Percentiles rank a stretch among this genome's conserved stretches.
phyloP scores from a whole-genome alignment of 2,329 filamentous ascomycete species.

The Fusarium bactridioides region DNA sequence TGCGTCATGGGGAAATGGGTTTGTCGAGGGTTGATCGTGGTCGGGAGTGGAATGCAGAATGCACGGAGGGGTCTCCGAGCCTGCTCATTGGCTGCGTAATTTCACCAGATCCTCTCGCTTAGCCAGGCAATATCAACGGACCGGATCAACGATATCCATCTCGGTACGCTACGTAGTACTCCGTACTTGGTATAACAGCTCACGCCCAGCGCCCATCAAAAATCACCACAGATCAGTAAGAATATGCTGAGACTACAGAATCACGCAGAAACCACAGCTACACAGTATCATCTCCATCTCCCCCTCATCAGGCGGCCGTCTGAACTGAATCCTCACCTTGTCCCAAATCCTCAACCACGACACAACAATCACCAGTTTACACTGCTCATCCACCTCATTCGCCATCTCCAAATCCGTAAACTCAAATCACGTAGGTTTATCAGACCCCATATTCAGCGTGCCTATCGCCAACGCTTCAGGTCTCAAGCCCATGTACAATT shows the following conservation, averaged over 20 bases:
- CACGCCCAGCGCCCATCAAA: not conserved
- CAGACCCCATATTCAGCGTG: not conserved
- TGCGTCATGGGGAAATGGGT: not conserved
- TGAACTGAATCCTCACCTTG: not conserved
- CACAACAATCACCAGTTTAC: not conserved
- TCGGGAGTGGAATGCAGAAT: not conserved
- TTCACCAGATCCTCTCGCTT: accelerated
- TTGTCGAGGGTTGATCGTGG: not conserved
- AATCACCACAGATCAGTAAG: accelerated
- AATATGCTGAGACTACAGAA: not conserved
- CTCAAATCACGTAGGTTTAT: not conserved
- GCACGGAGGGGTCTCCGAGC: not conserved
- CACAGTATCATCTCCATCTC: not conserved
- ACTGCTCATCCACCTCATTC: not conserved
- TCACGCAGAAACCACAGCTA: not conserved
- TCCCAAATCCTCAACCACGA: conserved; percentile 7
- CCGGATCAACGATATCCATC: not conserved
- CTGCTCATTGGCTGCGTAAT: not conserved
- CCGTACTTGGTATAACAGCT: no score
- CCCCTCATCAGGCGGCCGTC: not conserved
- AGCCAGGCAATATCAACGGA: not conserved
- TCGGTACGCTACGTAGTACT: no score
- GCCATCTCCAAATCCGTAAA: not conserved
- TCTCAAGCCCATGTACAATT: not conserved
- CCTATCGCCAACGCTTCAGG: not conserved